phyloP scores from a whole-genome alignment of 163 green algal genomes.

The Scenedesmus sp. region DNA sequence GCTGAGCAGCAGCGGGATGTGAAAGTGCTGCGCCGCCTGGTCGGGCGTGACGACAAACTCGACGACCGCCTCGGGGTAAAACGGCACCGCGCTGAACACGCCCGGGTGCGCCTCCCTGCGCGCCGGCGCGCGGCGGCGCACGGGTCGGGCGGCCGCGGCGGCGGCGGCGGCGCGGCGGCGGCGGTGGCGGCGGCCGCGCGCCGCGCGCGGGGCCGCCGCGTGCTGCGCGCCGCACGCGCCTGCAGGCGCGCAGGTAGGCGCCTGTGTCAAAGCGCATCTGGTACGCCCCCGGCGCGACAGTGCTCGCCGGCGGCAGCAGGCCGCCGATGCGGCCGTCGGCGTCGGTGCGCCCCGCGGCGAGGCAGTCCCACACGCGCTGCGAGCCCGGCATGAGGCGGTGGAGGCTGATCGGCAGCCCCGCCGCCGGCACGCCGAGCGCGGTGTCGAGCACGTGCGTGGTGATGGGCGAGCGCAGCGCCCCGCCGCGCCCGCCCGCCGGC shows the following conservation, averaged over 20 bases:
- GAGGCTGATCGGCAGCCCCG: conserved; percentile 76
- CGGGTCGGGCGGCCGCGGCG: too few relatives aligned
- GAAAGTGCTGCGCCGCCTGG: conserved; percentile 87
- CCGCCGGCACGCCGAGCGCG: conserved; percentile 76
- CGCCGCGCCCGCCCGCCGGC: background rate
- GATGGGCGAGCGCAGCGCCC: conserved; percentile 79
- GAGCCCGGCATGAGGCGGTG: conserved; percentile 49
- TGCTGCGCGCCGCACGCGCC: background rate
- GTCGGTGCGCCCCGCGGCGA: conserved; percentile 73
- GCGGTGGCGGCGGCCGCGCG: background rate
- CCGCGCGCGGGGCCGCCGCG: background rate
- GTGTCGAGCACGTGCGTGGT: conserved; percentile 97
- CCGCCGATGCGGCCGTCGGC: conserved; percentile 77
- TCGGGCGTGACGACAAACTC: conserved; percentile 79
- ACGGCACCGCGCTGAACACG: conserved; percentile 71
- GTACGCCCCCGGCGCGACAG: conserved; percentile 74
- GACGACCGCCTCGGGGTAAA: conserved; percentile 87
- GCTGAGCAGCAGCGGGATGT: conserved; percentile 93
- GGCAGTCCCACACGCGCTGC: conserved; percentile 55
- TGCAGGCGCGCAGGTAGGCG: conserved; percentile 75
- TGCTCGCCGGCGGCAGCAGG: conserved; percentile 64
- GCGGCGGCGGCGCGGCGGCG: too few relatives aligned
- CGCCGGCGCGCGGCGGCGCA: too few relatives aligned
- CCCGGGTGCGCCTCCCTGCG: conserved; percentile 55
- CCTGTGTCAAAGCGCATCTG: conserved; percentile 83